Evolutionary conservation across 2,329 filamentous ascomycete genomes (phyloP), one percentile per base, ranked within the genome.

Genomic region (Harringtonia lauricola): DNA sequence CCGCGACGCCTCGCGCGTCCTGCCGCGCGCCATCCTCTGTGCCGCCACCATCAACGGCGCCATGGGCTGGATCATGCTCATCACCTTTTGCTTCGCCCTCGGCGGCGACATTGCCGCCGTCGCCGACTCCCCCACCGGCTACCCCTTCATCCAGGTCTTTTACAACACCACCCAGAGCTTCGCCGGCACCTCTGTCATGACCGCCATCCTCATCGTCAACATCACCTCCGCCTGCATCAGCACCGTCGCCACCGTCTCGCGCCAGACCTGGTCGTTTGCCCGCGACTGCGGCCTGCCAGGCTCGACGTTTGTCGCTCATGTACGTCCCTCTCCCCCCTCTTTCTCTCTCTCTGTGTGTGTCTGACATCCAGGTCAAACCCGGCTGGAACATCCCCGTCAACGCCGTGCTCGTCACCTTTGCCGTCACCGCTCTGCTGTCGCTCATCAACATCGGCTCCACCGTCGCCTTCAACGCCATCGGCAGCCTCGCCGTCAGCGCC

Each of bases 111-210:
- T 52, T 5, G 28, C 46, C 3, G 44, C 35, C 28, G 41, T 51
- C 15, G 34, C 55, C 43, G 38, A 47, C 17, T 66, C 64, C 0
- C 61, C 63, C 0, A 73, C 72, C 0, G 66, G 66, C 1, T 75
- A 72, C 39, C 75, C 78, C 0, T 77, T 78, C 49, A 78, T 81
- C 52, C 64, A 76, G 40, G 66, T 79, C 19, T 78, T 78, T 46
- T 64, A 64, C 48, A 65, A 74, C 30, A 67, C 67, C 2, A 71
- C 72, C 2, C 58, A 64, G 2, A 70, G 66, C 17, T 55, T 64
- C 3, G 65, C 63, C 2, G 72, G 67, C 0, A 66, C 72, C 0
- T 66, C 67, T 2, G 64, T 68, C 18, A 73, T 76, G 66, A 62
- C 65, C 0, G 55, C 63, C 5, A 63, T 77, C 17, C 57, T 76